A percentile compares a stretch with the other conserved stretches of the same genome.
Conservation (phyloP, 495 filamentous ascomycete species). For the Parachaetomium inaequale region DNA sequence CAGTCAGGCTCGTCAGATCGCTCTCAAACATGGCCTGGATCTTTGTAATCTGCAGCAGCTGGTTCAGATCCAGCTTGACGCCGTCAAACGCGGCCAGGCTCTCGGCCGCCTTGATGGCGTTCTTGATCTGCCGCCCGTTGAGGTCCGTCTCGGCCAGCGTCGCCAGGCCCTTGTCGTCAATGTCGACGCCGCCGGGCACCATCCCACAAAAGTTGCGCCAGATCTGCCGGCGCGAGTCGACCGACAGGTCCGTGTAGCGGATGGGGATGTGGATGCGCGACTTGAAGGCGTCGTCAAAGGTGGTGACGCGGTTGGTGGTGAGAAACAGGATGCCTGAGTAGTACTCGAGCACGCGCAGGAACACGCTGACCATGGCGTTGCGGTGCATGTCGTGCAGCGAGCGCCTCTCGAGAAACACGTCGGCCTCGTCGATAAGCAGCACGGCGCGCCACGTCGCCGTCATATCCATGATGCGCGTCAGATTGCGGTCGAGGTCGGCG, state of each 20-base stretch:
- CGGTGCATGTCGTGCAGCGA: slow-evolving; percentile 40
- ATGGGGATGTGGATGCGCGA: slow-evolving; percentile 45
- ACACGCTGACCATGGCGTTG: slow-evolving; percentile 47
- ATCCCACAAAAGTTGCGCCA: slow-evolving; percentile 46
- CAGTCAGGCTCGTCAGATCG: slow-evolving; percentile 30
- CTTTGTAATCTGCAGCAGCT: slow-evolving; percentile 33
- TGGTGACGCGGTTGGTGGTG: slow-evolving; percentile 45
- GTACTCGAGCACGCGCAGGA: slow-evolving; percentile 47
- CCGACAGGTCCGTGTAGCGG: slow-evolving; percentile 37
- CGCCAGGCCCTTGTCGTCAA: slow-evolving; percentile 42
- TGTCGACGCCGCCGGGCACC: slow-evolving; percentile 38
- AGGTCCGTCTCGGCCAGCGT: slow-evolving; percentile 45
- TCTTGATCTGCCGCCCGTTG: slow-evolving; percentile 64
- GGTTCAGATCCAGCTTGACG: slow-evolving; percentile 27
- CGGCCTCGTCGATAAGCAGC: slow-evolving; percentile 51
- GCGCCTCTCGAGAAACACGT: slow-evolving; percentile 48
- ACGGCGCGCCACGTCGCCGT: slow-evolving; percentile 48
- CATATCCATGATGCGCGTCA: slow-evolving; percentile 50
- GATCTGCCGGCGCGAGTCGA: slow-evolving; percentile 34
- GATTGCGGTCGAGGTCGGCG: slow-evolving; percentile 24
- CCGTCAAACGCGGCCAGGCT: slow-evolving; percentile 34
- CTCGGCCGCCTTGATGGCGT: slow-evolving; percentile 55
- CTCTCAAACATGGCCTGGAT: slow-evolving; percentile 37
- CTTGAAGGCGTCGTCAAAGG: slow-evolving; percentile 45
- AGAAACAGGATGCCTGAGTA: slow-evolving; percentile 48